A percentile compares a stretch with the other conserved stretches of the same genome.
These are phyloP conservation scores for Neostapfia colusana DNA, from an alignment of 176 grass and related monocot species.

Conservation along the genomic window DNA sequence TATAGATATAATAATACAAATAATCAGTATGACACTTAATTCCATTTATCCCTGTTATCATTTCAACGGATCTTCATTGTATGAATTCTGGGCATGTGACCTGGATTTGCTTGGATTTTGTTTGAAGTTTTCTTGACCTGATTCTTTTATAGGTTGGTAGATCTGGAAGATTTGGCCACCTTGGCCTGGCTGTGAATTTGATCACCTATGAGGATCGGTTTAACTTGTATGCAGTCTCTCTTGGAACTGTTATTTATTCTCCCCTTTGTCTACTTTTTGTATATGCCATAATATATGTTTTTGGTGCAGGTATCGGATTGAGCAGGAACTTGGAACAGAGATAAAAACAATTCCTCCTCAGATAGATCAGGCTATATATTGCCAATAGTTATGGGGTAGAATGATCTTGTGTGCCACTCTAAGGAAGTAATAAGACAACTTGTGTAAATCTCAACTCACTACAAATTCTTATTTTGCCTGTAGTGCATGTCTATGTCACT, in stretches of 20 bases:
- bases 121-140: no score
- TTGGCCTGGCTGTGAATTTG: conserved; percentile 92
- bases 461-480: no score
- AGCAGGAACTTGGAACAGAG: conserved; percentile 96
- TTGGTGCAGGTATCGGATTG: conserved; percentile 77
- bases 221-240: conserved; percentile 63
- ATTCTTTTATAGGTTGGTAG: conserved; percentile 68
- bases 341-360: conserved; percentile 93
- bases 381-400: conserved; percentile 46
- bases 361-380: conserved; percentile 94
- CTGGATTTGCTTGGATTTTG: no score
- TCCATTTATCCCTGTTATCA: no score
- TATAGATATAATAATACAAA: no score
- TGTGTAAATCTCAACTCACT: no score
- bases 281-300: conserved; percentile 5
- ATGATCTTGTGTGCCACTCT: no score
- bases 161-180: conserved; percentile 90
- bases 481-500: no score
- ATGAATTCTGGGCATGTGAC: no score
- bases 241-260: not conserved
- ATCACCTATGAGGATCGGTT: conserved; percentile 97
- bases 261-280: conserved; percentile 14
- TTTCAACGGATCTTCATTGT: no score
- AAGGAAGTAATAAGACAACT: no score
- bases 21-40: no score